These are phyloP conservation scores for Striga hermonthica DNA, from an alignment of 305 asterid species.

Conservation along the genomic window DNA sequence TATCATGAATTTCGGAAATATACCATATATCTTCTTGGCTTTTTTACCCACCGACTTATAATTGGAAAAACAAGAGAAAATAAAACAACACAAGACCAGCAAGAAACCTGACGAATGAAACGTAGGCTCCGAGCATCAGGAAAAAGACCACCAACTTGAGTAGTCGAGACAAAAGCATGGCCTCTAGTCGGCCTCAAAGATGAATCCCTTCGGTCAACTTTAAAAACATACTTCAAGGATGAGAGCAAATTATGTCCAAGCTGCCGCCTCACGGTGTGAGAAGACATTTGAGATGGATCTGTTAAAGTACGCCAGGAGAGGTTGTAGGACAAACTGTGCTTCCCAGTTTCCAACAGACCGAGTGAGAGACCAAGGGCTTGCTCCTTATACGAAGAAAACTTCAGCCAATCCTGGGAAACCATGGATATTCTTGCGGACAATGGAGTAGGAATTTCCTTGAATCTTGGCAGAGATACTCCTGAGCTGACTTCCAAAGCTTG, in stretches of 20 bases:
- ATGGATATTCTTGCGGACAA: slow-evolving; percentile 65
- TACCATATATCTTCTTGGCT: slow-evolving; percentile 8
- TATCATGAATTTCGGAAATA: slow-evolving; percentile 13
- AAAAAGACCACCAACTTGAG: slow-evolving; percentile 78
- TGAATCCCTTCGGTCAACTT: slow-evolving; percentile 72
- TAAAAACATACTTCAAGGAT: slow-evolving; percentile 71
- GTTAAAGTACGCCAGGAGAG: slow-evolving; percentile 81
- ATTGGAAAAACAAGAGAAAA: slow-evolving; percentile 16
- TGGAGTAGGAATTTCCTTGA: slow-evolving; percentile 60
- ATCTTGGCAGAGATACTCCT: slow-evolving; percentile 76
- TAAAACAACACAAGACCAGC: slow-evolving; percentile 2
- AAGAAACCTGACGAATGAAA: slow-evolving; percentile 81
- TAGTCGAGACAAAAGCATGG: slow-evolving; percentile 73
- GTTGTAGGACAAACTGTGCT: slow-evolving; percentile 76
- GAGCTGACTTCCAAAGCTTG: slow-evolving; percentile 73
- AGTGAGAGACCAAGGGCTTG: slow-evolving; percentile 77
- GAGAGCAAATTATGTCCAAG: slow-evolving; percentile 88
- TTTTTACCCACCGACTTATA: slow-evolving; percentile 8
- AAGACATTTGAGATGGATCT: slow-evolving; percentile 91
- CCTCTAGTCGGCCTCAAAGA: slow-evolving; percentile 87
- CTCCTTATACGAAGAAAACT: slow-evolving; percentile 86
- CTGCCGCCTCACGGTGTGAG: slow-evolving; percentile 85
- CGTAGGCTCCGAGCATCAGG: slow-evolving; percentile 82
- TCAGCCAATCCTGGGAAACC: slow-evolving; percentile 96
- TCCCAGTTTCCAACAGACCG: slow-evolving; percentile 61